Evolutionary conservation across 1,139 yeast species (phyloP), one percentile per base, ranked within the genome.

Genomic region (Pichia sp.): DNA sequence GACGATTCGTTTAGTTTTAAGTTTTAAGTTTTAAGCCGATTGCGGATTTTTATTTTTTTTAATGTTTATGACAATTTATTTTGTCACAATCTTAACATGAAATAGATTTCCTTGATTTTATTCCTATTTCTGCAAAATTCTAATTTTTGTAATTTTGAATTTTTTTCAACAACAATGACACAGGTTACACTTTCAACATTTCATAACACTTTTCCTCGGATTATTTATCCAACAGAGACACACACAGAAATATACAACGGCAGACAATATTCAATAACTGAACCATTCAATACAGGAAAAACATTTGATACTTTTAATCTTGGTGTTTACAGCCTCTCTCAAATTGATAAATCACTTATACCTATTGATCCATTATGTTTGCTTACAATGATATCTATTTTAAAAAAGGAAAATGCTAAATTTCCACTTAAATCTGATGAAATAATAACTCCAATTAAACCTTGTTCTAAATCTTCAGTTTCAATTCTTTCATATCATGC

Each of bases 291-390:
- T 1, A n/a, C 42, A 8, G n/a, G 30, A 2, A 40, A 33, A 6
- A 27, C 43, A 9, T 11, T 46, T 8, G 48, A 55, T 5, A 53
- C 51, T 11, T 71, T 74, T 59, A 66, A 66, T 18, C 56, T 76
- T 7, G 78, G 75, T 2, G 75, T 74, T 1, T 73, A 71, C 56
- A 72, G 70, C 53, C 61, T 72, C 3, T 48, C 58, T 18, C 60
- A 67, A 9, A 56, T 64, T 27, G 34, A 8, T 9, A 34, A 36
- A 4, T 34, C 25, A 7, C 48, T 61, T 11, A 52, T 72, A 0
- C 77, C 80, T 4, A 63, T 71, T 0, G 81, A 76, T 52, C 80
- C 80, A 1, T 58, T 72, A 1, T 72, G 78, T 18, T 56, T 73
- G 7, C 18, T 39, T 7, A 42, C 53, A 5, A 33, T 48, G 3